Percentiles rank a stretch among this genome's conserved stretches.
Evolutionary conservation across 2,329 filamentous ascomycete species (phyloP).

Genomic region (Trichothecium sympodiale): DNA sequence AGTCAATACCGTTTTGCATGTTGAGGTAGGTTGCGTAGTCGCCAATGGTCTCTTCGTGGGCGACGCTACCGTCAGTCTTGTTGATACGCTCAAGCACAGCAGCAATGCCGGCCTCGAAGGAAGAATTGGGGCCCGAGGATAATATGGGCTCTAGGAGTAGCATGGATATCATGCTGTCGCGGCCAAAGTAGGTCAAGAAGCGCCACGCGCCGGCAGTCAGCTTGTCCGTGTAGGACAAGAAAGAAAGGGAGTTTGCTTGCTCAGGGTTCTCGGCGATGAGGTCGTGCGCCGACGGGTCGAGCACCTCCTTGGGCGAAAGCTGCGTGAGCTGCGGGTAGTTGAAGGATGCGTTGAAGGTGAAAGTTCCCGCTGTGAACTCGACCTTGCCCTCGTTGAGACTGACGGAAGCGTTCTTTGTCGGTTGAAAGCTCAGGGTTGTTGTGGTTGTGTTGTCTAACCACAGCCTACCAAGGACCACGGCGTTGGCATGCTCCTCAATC

Average conservation of each 20-base stretch:
- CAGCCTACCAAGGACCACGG: slow-evolving; percentile 35
- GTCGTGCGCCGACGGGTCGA: slow-evolving; percentile 32
- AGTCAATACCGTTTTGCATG: slow-evolving; percentile 37
- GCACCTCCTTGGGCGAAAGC: slow-evolving; percentile 33
- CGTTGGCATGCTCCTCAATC: slow-evolving; percentile 24
- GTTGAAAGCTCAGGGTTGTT: slow-evolving; percentile 37
- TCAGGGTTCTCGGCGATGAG: slow-evolving; percentile 33
- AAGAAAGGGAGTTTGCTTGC: slow-evolving; percentile 43
- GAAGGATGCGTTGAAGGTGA: slow-evolving; percentile 46
- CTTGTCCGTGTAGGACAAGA: slow-evolving; percentile 53
- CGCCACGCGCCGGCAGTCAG: slow-evolving; percentile 54
- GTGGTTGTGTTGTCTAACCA: slow-evolving; percentile 55
- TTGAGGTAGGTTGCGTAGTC: slow-evolving; percentile 55
- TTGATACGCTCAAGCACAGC: slow-evolving; percentile 52
- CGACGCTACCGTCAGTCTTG: slow-evolving; percentile 45
- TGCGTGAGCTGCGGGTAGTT: slow-evolving; percentile 52
- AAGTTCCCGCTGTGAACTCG: slow-evolving; percentile 39
- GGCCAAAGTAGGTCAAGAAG: slow-evolving; percentile 56
- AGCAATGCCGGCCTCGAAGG: slow-evolving; percentile 49
- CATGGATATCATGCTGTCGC: slow-evolving; percentile 51
- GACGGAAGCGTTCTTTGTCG: slow-evolving; percentile 14
- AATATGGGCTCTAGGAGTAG: slow-evolving; percentile 47
- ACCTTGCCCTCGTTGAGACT: slow-evolving; percentile 29
- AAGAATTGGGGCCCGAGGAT: slow-evolving; percentile 40
- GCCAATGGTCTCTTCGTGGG: slow-evolving; percentile 54